A percentile compares a stretch with the other conserved stretches of the same genome.
Conservation (phyloP, 129 eudicot genomes). For the Artemisia annua region DNA sequence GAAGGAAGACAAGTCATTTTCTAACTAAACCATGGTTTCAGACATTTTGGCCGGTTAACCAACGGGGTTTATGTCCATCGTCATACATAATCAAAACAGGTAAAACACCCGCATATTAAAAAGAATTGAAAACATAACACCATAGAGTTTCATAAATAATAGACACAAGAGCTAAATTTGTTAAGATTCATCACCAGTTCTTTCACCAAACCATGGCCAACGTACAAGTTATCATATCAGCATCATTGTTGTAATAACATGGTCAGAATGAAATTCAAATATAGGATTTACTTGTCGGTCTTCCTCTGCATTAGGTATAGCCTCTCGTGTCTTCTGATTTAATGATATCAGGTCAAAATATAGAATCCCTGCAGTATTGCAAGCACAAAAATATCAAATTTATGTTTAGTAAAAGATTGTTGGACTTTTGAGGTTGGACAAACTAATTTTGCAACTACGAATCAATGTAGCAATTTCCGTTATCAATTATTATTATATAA, state of each 20-base stretch:
- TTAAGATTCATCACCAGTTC: neutral
- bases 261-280: too few species aligned
- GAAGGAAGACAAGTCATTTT: neutral
- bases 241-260: neutral
- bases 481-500: neutral
- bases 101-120: neutral
- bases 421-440: slow-evolving; percentile 3
- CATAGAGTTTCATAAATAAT: neutral
- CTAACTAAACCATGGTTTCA: too few species aligned
- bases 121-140: neutral
- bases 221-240: neutral
- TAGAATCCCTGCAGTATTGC: neutral
- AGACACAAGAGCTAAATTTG: too few species aligned
- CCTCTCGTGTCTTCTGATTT: neutral
- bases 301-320: neutral
- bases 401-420: neutral
- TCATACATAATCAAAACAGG: too few species aligned
- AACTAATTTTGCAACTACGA: neutral
- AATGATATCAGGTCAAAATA: slow-evolving; percentile 13
- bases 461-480: slow-evolving; percentile 4
- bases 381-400: neutral
- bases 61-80: too few species aligned
- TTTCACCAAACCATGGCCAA: neutral
- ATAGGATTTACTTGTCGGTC: neutral
- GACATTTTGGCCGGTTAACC: too few species aligned